Evolutionary conservation across 306 rosid genomes (phyloP).

Genomic region (Glycine latifolia): DNA sequence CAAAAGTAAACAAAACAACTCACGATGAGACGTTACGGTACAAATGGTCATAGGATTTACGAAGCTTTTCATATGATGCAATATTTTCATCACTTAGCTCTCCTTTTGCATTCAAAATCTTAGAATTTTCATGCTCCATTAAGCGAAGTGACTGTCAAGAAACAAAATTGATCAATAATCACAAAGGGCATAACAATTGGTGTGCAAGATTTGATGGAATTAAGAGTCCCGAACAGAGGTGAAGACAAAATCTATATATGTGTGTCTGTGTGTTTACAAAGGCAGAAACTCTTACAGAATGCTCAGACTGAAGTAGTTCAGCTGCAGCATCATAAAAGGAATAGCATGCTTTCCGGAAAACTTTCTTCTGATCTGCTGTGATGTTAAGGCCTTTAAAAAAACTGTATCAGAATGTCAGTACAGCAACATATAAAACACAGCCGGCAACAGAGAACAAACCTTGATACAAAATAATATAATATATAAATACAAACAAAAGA

Average conservation of each 20-base stretch:
- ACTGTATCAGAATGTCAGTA: slow-evolving; percentile 66
- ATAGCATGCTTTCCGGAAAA: slow-evolving; percentile 79
- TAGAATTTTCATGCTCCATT: slow-evolving; percentile 96
- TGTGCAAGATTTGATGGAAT: slow-evolving; percentile 24
- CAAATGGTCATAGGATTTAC: slow-evolving; percentile 91
- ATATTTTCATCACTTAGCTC: slow-evolving; percentile 92
- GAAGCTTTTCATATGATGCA: slow-evolving; percentile 90
- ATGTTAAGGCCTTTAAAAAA: slow-evolving; percentile 88
- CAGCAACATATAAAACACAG: slow-evolving; percentile 43
- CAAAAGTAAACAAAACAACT: slow-evolving; percentile 50
- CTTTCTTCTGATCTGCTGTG: slow-evolving; percentile 90
- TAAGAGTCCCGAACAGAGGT: slow-evolving; percentile 10
- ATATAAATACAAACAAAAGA: slow-evolving; percentile 20
- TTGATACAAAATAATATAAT: slow-evolving; percentile 12
- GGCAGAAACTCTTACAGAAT: slow-evolving; percentile 70
- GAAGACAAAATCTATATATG: slow-evolving; percentile 20
- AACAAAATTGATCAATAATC: slow-evolving; percentile 45
- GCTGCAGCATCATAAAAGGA: slow-evolving; percentile 86
- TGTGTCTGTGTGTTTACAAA: not conserved
- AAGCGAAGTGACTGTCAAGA: slow-evolving; percentile 81
- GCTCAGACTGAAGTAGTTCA: slow-evolving; percentile 95
- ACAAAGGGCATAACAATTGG: slow-evolving; percentile 23
- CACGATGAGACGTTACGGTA: slow-evolving; percentile 94
- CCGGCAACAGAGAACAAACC: slow-evolving; percentile 18
- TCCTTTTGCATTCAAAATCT: slow-evolving; percentile 94